Conservation (phyloP, 2,329 filamentous ascomycete species). For the Stylonectria norvegica region DNA sequence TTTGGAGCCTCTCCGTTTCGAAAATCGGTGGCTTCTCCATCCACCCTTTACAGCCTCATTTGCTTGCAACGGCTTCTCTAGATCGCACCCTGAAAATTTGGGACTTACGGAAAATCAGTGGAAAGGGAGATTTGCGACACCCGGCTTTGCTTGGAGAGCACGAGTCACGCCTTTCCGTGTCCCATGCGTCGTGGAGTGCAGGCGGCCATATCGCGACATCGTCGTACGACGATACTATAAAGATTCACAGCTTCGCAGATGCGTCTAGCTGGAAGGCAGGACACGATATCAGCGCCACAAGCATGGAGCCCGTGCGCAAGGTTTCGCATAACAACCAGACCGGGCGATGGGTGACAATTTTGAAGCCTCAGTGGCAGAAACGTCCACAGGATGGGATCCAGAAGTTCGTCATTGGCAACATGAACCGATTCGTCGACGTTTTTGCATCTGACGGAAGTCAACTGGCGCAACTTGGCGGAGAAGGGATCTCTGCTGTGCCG, state of each 20-base stretch:
- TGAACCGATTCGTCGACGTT: slow-evolving; percentile 95
- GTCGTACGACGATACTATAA: slow-evolving; percentile 92
- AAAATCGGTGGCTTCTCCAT: slow-evolving; percentile 95
- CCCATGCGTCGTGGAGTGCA: slow-evolving; percentile 85
- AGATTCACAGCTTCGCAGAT: slow-evolving; percentile 77
- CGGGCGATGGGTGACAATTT: slow-evolving; percentile 83
- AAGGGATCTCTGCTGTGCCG: slow-evolving; percentile 90
- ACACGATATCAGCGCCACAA: slow-evolving; percentile 53
- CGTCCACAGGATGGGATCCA: slow-evolving; percentile 74
- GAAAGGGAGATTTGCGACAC: slow-evolving; percentile 55
- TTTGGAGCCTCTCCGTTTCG: slow-evolving; percentile 78
- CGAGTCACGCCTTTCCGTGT: slow-evolving; percentile 77
- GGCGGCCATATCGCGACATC: slow-evolving; percentile 85
- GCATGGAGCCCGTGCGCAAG: slow-evolving; percentile 65
- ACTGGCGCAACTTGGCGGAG: slow-evolving; percentile 80
- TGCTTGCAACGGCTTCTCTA: slow-evolving; percentile 83
- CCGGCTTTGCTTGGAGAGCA: slow-evolving; percentile 79
- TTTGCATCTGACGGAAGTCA: slow-evolving; percentile 81
- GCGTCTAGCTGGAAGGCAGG: slow-evolving; percentile 57
- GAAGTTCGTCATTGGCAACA: slow-evolving; percentile 90
- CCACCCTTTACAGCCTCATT: slow-evolving; percentile 74
- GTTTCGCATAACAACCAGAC: slow-evolving; percentile 94
- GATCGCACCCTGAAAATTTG: slow-evolving; percentile 89
- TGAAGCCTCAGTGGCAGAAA: slow-evolving; percentile 83
- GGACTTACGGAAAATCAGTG: slow-evolving; percentile 79